phyloP scores from a whole-genome alignment of 163 green algal species.

The Prototheca cutis region DNA sequence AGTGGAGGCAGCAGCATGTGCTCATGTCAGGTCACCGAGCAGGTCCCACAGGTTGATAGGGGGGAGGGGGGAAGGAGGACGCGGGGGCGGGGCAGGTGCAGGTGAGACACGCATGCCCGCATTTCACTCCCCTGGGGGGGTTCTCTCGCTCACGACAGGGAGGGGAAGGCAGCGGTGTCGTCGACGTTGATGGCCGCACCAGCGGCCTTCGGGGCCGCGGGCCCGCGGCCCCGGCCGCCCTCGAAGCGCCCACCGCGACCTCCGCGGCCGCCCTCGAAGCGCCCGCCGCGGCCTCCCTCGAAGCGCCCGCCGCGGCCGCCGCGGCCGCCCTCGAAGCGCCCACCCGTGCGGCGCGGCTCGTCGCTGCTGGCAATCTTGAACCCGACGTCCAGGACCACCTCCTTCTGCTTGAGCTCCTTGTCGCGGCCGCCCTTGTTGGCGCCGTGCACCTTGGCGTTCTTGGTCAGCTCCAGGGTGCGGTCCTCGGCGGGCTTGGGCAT shows the following conservation, averaged over 20 bases:
- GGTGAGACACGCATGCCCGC: neutral
- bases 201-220: neutral
- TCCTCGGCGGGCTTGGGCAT: slow-evolving; percentile 39
- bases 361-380: slow-evolving; percentile 43
- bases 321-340: neutral
- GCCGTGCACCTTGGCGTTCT: slow-evolving; percentile 20
- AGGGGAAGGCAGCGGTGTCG: slow-evolving; percentile 27
- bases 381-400: slow-evolving; percentile 27
- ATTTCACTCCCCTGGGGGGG: neutral
- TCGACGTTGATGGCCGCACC: slow-evolving; percentile 9
- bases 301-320: slow-evolving; percentile 1
- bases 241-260: no score
- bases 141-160: slow-evolving; percentile 6
- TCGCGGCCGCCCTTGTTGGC: slow-evolving; percentile 20
- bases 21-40: no score
- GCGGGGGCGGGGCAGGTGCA: no score
- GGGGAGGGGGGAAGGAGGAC: no score
- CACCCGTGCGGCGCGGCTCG: slow-evolving; percentile 12
- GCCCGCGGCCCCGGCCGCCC: neutral
- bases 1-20: no score
- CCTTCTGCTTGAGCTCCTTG: slow-evolving; percentile 25
- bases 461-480: slow-evolving; percentile 28
- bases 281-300: slow-evolving; percentile 5
- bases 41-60: no score
- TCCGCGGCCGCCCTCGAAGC: slow-evolving; percentile 1